These are phyloP conservation scores for Choanephora cucurbitarum DNA, from an alignment of 371 early-diverging fungal genomes.

Conservation along the genomic window DNA sequence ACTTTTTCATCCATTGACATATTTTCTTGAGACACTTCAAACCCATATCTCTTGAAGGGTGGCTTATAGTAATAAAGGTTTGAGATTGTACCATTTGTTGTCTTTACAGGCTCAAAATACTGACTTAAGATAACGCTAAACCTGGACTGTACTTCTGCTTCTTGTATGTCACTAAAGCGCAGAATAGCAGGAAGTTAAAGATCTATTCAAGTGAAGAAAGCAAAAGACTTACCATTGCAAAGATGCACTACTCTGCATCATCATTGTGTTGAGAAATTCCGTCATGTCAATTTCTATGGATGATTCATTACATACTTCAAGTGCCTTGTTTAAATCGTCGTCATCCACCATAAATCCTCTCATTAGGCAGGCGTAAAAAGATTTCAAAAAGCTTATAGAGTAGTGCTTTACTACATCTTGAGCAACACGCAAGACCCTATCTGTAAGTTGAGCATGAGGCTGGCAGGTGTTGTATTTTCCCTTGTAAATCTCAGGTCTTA, in stretches of 20 bases:
- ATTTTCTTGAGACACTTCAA: slow-evolving; percentile 4
- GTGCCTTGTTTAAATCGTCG: slow-evolving; percentile 58
- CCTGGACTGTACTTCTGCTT: slow-evolving; percentile 42
- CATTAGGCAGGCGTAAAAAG: slow-evolving; percentile 64
- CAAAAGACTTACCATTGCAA: slow-evolving; percentile 35
- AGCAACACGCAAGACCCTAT: slow-evolving; percentile 35
- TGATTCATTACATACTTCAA: slow-evolving; percentile 61
- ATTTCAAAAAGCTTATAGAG: slow-evolving; percentile 62
- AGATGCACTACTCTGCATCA: slow-evolving; percentile 44
- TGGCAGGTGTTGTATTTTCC: slow-evolving; percentile 31
- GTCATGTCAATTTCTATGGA: slow-evolving; percentile 74
- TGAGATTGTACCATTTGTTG: slow-evolving; percentile 30
- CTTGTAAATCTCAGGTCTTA: slow-evolving; percentile 37
- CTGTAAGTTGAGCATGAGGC: slow-evolving; percentile 28
- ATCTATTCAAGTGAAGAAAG: not conserved
- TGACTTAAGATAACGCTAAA: slow-evolving; percentile 61
- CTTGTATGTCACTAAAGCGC: slow-evolving; percentile 33
- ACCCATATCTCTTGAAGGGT: slow-evolving; percentile 33
- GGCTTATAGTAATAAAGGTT: slow-evolving; percentile 74
- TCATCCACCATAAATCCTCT: slow-evolving; percentile 57
- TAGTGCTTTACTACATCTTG: slow-evolving; percentile 46
- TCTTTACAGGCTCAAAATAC: slow-evolving; percentile 61
- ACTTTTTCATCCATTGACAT: slow-evolving; percentile 29
- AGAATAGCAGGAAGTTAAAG: no score
- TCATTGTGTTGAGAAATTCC: slow-evolving; percentile 65